Evolutionary conservation across 2,329 filamentous ascomycete species (phyloP).

Genomic region (Xylaria sp.): DNA sequence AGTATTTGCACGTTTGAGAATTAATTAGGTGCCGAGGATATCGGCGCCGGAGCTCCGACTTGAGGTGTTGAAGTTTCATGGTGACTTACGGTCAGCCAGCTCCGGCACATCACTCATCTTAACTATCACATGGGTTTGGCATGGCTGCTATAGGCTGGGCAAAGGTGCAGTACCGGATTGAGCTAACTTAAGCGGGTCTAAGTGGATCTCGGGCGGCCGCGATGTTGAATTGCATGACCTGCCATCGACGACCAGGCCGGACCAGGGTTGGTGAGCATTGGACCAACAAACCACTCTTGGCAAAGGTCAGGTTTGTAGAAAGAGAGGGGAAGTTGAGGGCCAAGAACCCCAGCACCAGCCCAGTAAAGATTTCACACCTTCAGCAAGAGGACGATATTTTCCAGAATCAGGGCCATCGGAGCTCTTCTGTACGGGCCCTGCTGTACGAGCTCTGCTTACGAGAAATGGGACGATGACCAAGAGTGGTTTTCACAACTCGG

Average conservation of each 20-base stretch:
- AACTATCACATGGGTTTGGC: conserved; percentile 18
- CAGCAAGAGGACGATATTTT: background rate
- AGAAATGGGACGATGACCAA: conserved; percentile 15
- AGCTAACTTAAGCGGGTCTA: conserved; percentile 25
- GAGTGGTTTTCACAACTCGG: conserved; percentile 19
- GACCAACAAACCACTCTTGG: conserved; percentile 45
- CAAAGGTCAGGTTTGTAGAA: conserved; percentile 40
- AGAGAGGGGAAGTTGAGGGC: conserved; percentile 46
- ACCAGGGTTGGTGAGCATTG: conserved; percentile 44
- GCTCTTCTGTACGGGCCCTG: background rate
- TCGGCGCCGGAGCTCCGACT: background rate
- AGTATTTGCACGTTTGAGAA: background rate
- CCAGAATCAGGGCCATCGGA: background rate
- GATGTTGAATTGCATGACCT: conserved; percentile 31
- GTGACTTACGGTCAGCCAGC: background rate
- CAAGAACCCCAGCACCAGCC: conserved; percentile 40
- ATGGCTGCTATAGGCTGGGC: conserved; percentile 13
- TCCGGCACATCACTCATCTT: conserved; percentile 5
- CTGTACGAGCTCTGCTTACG: conserved; percentile 11
- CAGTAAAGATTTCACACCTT: conserved; percentile 15
- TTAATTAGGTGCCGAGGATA: background rate
- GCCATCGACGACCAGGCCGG: conserved; percentile 24
- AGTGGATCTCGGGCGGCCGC: conserved; percentile 44
- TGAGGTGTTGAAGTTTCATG: background rate
- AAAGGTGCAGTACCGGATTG: conserved; percentile 11